These are phyloP conservation scores for Astraeus odoratus DNA, from an alignment of 768 basidiomycete genomes.

Conservation along the genomic window DNA sequence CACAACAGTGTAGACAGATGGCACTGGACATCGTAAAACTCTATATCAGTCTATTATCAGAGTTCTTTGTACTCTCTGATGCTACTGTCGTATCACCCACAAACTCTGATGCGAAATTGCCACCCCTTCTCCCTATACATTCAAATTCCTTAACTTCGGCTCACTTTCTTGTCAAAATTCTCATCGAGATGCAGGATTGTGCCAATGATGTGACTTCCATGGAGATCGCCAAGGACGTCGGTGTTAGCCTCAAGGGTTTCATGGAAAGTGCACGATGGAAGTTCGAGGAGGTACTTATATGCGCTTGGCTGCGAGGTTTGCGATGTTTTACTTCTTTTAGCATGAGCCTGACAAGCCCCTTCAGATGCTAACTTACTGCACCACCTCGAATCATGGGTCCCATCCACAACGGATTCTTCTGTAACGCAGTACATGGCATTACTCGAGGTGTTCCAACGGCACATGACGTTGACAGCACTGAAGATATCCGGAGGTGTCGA, in stretches of 20 bases:
- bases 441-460: slow-evolving; percentile 75
- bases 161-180: slow-evolving; percentile 71
- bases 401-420: slow-evolving; percentile 52
- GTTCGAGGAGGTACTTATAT: slow-evolving; percentile 75
- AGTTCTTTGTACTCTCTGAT: slow-evolving; percentile 82
- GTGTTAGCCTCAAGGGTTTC: slow-evolving; percentile 61
- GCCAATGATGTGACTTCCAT: slow-evolving; percentile 72
- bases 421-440: slow-evolving; percentile 71
- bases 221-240: slow-evolving; percentile 74
- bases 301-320: slow-evolving; percentile 78
- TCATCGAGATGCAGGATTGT: slow-evolving; percentile 82
- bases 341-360: slow-evolving; percentile 5
- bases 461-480: slow-evolving; percentile 67
- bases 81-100: slow-evolving; percentile 57
- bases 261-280: slow-evolving; percentile 83
- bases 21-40: slow-evolving; percentile 80
- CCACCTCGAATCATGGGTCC: slow-evolving; percentile 80
- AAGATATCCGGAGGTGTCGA: slow-evolving; percentile 78
- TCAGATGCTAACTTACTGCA: slow-evolving; percentile 81
- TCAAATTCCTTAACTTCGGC: slow-evolving; percentile 80
- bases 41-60: slow-evolving; percentile 77
- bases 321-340: slow-evolving; percentile 1
- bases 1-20: slow-evolving; percentile 81
- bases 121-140: slow-evolving; percentile 59
- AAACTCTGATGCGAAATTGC: slow-evolving; percentile 32